These are phyloP conservation scores for Dactylellina cionopaga DNA, from an alignment of 2,329 filamentous ascomycete genomes.

Conservation along the genomic window DNA sequence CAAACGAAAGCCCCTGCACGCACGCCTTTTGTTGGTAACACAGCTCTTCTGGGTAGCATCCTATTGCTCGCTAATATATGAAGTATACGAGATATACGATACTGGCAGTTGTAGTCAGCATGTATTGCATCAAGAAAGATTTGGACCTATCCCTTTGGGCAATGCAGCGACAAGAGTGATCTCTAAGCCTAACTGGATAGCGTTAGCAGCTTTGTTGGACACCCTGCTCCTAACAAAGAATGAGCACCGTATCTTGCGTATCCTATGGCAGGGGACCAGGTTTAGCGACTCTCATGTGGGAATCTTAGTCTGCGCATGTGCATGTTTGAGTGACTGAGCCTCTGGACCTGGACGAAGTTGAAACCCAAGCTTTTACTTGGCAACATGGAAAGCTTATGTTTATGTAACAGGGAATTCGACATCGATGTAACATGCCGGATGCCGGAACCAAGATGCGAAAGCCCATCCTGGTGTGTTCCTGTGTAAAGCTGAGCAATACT, in stretches of 20 bases:
- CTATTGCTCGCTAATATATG: no score
- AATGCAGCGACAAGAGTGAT: not conserved
- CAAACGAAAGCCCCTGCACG: slow-evolving; percentile 6
- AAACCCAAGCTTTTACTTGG: slow-evolving; percentile 1
- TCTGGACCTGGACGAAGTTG: not conserved
- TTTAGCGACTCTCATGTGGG: no score
- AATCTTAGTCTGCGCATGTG: no score
- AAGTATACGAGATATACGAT: no score
- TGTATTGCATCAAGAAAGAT: no score
- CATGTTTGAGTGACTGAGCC: not conserved
- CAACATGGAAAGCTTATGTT: no score
- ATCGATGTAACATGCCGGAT: slow-evolving; percentile 6
- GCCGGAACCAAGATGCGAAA: no score
- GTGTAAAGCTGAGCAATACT: no score
- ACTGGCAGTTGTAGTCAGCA: no score
- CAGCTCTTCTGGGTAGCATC: not conserved
- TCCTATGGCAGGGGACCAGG: no score
- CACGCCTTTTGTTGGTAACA: not conserved
- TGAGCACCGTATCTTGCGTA: not conserved
- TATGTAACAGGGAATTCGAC: slow-evolving; percentile 5
- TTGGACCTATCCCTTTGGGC: not conserved
- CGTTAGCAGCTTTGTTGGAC: not conserved
- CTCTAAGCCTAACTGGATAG: slow-evolving; percentile 7
- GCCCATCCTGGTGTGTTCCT: no score
- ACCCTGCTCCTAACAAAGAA: slow-evolving; percentile 19